Conservation (phyloP, 1,284 basidiomycete species). For the Fomitopsis schrenkii region DNA sequence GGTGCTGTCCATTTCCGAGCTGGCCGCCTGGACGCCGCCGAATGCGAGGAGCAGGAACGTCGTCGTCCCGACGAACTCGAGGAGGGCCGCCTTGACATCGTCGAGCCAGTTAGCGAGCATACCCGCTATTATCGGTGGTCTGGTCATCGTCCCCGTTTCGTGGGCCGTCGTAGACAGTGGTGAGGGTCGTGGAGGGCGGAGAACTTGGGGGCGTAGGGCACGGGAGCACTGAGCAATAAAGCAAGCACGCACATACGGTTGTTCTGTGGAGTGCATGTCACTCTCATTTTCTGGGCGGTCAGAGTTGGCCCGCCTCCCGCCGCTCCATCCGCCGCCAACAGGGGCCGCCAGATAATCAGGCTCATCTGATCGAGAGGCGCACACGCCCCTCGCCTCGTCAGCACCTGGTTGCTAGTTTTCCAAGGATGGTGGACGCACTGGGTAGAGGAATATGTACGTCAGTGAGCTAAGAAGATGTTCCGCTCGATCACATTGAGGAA, state of each 20-base stretch:
- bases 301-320: neutral
- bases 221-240: neutral
- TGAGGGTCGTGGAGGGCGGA: neutral
- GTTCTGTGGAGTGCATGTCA: neutral
- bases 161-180: neutral
- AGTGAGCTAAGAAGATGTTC: neutral
- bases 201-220: neutral
- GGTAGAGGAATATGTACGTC: neutral
- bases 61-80: conserved; percentile 55
- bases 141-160: neutral
- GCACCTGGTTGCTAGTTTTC: neutral
- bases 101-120: conserved; percentile 17
- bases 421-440: neutral
- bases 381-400: neutral
- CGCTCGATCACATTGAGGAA: neutral
- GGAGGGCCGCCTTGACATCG: conserved; percentile 42
- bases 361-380: neutral
- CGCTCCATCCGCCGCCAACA: neutral
- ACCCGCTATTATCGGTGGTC: neutral
- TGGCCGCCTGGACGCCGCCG: conserved; percentile 52
- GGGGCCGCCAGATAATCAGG: neutral
- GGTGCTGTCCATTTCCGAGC: conserved; percentile 18
- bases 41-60: conserved; percentile 61
- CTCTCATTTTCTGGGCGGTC: neutral
- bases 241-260: neutral